Percentiles rank a stretch among this genome's conserved stretches.
Evolutionary conservation across 495 filamentous ascomycete species (phyloP).

Genomic region (Neurospora pannonica): DNA sequence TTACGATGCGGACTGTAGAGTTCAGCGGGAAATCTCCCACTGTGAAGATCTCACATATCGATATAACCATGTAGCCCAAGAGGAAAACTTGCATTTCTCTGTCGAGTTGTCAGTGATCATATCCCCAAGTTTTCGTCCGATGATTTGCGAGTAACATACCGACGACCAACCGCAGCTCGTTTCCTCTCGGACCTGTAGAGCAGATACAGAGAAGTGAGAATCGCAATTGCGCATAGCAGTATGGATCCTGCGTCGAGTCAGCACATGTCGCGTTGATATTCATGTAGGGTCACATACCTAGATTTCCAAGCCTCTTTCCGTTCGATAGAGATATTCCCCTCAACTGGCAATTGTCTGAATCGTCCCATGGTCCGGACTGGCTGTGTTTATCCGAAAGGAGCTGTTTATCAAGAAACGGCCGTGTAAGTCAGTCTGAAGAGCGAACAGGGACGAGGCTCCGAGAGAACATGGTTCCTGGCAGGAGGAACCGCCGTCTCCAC

Average conservation of each 20-base stretch:
- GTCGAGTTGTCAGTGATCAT: conserved; percentile 17
- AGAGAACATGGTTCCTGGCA: background rate
- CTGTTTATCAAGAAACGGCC: conserved; percentile 16
- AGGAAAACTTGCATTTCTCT: conserved; percentile 98
- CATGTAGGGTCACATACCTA: conserved; percentile 52
- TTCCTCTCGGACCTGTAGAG: conserved; percentile 82
- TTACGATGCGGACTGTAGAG: conserved; percentile 55
- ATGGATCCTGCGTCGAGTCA: conserved; percentile 67
- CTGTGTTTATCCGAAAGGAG: conserved; percentile 33
- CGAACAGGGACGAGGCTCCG: background rate
- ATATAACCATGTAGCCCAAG: conserved; percentile 74
- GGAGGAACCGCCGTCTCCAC: background rate
- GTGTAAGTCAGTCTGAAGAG: conserved; percentile 14
- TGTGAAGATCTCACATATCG: conserved; percentile 94
- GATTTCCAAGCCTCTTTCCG: conserved; percentile 61
- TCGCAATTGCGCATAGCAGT: conserved; percentile 67
- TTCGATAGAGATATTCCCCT: conserved; percentile 60
- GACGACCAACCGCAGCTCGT: conserved; percentile 85
- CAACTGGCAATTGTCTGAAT: conserved; percentile 50
- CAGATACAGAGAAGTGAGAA: conserved; percentile 53
- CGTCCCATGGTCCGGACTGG: conserved; percentile 41
- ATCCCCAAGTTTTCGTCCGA: background rate
- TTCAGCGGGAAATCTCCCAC: conserved; percentile 78
- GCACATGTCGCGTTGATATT: conserved; percentile 3
- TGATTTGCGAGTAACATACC: conserved; percentile 42